Conservation (phyloP, 768 basidiomycete genomes). For the Pholiota conissans region DNA sequence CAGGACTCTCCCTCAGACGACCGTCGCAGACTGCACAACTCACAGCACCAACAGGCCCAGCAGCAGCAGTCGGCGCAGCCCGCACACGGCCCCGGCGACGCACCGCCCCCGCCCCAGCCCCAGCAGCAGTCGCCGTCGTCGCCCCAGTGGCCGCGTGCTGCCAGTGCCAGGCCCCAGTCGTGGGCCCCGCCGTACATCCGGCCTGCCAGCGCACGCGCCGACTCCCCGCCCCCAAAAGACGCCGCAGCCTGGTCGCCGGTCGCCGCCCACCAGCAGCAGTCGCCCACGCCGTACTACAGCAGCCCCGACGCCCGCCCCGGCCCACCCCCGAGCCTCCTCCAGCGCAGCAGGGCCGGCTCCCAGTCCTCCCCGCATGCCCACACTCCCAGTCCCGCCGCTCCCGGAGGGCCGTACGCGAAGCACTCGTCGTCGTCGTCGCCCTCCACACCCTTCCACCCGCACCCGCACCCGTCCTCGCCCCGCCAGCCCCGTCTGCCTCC, state of each 20-base stretch:
- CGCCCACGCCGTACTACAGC: constrained; percentile 6
- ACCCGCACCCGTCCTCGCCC: constrained; percentile 17
- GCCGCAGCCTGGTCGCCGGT: constrained; percentile 1
- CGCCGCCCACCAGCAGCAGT: background rate
- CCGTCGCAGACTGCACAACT: constrained; percentile 18
- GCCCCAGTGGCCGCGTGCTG: background rate
- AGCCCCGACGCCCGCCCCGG: background rate
- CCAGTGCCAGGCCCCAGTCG: background rate
- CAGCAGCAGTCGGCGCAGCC: background rate
- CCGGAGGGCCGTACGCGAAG: background rate
- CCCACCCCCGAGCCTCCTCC: constrained; percentile 20
- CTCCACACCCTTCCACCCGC: constrained; percentile 21
- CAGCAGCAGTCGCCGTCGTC: background rate
- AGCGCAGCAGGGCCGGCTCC: constrained; percentile 12
- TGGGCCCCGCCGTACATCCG: constrained; percentile 18
- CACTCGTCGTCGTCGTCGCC: constrained; percentile 16
- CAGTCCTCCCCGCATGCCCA: constrained; percentile 7
- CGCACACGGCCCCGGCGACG: background rate
- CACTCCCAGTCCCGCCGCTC: background rate
- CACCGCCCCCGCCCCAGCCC: background rate
- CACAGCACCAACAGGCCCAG: background rate
- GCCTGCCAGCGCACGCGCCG: background rate
- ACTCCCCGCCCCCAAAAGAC: background rate
- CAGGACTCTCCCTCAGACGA: constrained; percentile 72
- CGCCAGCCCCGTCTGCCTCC: constrained; percentile 4